Percentiles rank a stretch among this genome's conserved stretches.
phyloP scores from a whole-genome alignment of 345 rosid genomes.

The Pistacia atlantica region DNA sequence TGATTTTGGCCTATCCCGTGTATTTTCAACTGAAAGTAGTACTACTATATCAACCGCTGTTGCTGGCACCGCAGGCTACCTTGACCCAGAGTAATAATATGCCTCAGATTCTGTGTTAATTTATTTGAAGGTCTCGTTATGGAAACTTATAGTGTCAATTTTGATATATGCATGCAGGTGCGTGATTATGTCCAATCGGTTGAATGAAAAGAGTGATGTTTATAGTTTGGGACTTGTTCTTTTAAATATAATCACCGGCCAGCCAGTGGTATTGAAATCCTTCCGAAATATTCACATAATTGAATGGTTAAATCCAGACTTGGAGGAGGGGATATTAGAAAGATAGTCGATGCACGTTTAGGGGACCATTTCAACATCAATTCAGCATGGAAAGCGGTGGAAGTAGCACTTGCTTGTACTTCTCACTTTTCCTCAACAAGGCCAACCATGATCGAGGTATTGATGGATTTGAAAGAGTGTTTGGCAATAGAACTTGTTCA shows the following conservation, averaged over 20 bases:
- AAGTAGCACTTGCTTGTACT: slow-evolving; percentile 48
- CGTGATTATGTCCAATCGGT: too few species aligned
- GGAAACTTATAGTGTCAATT: too few species aligned
- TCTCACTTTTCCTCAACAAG: slow-evolving; percentile 29
- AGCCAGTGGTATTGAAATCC: neutral
- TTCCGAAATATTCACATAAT: slow-evolving; percentile 21
- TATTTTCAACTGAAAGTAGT: slow-evolving; percentile 22
- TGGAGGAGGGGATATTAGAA: slow-evolving; percentile 40
- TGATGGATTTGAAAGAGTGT: slow-evolving; percentile 37
- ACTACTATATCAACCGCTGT: slow-evolving; percentile 18
- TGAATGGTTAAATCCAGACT: slow-evolving; percentile 35
- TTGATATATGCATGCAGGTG: too few species aligned
- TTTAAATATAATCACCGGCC: too few species aligned
- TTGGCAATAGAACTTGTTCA: neutral
- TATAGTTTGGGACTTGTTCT: too few species aligned
- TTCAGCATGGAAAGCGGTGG: slow-evolving; percentile 48
- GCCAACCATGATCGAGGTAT: slow-evolving; percentile 39
- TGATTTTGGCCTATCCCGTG: slow-evolving; percentile 36
- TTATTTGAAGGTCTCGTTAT: neutral
- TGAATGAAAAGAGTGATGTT: too few species aligned
- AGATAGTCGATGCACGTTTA: slow-evolving; percentile 42
- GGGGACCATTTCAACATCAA: slow-evolving; percentile 29
- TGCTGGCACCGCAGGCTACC: slow-evolving; percentile 38
- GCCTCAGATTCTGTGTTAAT: neutral
- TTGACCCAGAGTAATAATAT: slow-evolving; percentile 35